Evolutionary conservation across 192 early-diverging fungal species (phyloP).

Genomic region (Umbelopsis isabellina): DNA sequence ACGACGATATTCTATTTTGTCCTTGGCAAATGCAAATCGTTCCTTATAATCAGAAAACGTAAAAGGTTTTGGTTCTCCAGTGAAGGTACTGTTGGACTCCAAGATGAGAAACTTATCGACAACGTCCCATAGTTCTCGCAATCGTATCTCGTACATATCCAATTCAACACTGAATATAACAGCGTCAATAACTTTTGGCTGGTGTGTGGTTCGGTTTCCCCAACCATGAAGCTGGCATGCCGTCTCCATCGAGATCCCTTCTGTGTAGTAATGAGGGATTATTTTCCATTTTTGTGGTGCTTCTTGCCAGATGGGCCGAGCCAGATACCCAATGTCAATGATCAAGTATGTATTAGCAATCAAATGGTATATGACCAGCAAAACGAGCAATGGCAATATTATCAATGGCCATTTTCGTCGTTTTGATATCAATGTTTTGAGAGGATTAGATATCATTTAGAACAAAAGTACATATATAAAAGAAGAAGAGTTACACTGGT

Average conservation of each 20-base stretch:
- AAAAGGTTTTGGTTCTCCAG: constrained; percentile 51
- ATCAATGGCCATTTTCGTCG: not conserved
- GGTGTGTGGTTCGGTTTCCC: constrained; percentile 22
- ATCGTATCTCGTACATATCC: constrained; percentile 60
- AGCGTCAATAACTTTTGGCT: constrained; percentile 55
- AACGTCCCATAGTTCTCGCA: constrained; percentile 57
- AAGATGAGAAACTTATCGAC: constrained; percentile 65
- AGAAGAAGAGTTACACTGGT: too few relatives aligned
- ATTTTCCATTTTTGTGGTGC: constrained; percentile 27
- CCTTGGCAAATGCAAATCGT: constrained; percentile 56
- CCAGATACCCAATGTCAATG: constrained; percentile 45
- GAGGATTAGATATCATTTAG: not conserved
- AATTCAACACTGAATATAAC: constrained; percentile 66
- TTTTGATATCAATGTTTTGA: not conserved
- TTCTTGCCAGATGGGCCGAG: constrained; percentile 53
- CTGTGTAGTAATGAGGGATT: constrained; percentile 52
- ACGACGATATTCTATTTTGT: constrained; percentile 54
- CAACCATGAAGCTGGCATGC: constrained; percentile 58
- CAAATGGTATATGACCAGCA: not conserved
- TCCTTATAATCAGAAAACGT: constrained; percentile 47
- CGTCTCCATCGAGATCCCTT: constrained; percentile 37
- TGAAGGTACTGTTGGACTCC: constrained; percentile 60
- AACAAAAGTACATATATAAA: too few relatives aligned
- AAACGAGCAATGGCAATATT: not conserved
- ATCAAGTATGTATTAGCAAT: constrained; percentile 25